These are phyloP conservation scores for Phialemoniopsis sp. DNA, from an alignment of 2,329 filamentous ascomycete genomes.

Conservation along the genomic window DNA sequence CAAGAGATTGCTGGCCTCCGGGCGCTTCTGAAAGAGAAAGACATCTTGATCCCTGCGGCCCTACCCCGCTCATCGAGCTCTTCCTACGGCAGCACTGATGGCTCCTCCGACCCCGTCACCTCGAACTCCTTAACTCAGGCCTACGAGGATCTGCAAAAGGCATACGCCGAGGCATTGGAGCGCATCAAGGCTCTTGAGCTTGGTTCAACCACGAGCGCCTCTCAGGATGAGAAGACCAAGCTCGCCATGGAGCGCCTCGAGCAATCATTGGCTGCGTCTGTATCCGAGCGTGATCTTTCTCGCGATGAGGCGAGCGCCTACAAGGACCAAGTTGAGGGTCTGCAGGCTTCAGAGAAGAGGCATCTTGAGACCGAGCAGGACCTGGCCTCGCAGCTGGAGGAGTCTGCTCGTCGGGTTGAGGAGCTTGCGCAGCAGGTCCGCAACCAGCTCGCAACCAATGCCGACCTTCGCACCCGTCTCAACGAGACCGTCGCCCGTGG, in stretches of 20 bases:
- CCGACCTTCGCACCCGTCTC: conserved; percentile 70
- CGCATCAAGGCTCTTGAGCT: conserved; percentile 62
- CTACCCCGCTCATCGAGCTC: conserved; percentile 34
- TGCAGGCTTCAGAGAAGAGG: conserved; percentile 52
- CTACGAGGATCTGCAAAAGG: conserved; percentile 71
- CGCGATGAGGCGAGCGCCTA: conserved; percentile 61
- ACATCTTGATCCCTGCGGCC: conserved; percentile 68
- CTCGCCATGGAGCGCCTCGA: conserved; percentile 63
- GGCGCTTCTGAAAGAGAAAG: conserved; percentile 73
- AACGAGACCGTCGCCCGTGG: conserved; percentile 76
- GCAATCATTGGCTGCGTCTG: conserved; percentile 62
- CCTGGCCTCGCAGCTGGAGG: conserved; percentile 65
- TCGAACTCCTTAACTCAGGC: conserved; percentile 70
- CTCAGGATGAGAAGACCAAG: conserved; percentile 54
- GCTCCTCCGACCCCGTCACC: conserved; percentile 46
- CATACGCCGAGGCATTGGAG: conserved; percentile 62
- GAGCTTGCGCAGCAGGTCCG: conserved; percentile 75
- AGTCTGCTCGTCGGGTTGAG: conserved; percentile 70
- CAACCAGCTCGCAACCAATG: conserved; percentile 75
- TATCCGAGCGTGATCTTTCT: conserved; percentile 70
- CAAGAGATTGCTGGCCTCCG: conserved; percentile 86
- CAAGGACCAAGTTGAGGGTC: conserved; percentile 53
- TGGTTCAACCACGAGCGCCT: conserved; percentile 25
- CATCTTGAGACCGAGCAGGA: conserved; percentile 57
- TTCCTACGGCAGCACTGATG: conserved; percentile 27